Conservation (phyloP, 2,329 filamentous ascomycete species). For the Ceratocystis albifundus region DNA sequence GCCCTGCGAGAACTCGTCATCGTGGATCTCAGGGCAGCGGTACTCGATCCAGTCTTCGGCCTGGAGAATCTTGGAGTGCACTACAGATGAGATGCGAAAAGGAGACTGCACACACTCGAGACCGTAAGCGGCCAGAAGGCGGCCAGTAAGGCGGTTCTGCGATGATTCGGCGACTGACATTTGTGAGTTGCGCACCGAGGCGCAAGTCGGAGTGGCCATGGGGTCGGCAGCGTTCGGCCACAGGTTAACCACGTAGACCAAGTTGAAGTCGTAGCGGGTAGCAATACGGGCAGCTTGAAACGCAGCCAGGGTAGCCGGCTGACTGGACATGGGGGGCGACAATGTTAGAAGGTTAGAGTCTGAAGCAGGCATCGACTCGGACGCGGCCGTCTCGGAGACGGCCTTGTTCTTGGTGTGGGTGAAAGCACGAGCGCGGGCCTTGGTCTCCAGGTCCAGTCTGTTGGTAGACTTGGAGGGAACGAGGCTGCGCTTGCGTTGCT, state of each 20-base stretch:
- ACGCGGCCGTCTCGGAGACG: background rate
- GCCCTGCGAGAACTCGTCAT: constrained; percentile 39
- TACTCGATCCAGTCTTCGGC: constrained; percentile 44
- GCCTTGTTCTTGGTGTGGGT: constrained; percentile 13
- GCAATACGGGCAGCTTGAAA: constrained; percentile 46
- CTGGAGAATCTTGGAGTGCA: constrained; percentile 41
- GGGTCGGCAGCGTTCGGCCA: constrained; percentile 36
- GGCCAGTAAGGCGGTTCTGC: constrained; percentile 34
- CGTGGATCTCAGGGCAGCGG: constrained; percentile 33
- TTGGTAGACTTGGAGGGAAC: constrained; percentile 8
- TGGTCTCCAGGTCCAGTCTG: constrained; percentile 12
- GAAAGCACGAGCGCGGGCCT: constrained; percentile 13
- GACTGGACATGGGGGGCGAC: constrained; percentile 36
- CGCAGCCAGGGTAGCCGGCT: constrained; percentile 39
- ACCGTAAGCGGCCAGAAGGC: constrained; percentile 45
- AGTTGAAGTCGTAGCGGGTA: constrained; percentile 44
- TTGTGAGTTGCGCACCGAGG: background rate
- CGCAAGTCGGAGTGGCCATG: constrained; percentile 15
- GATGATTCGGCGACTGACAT: constrained; percentile 19
- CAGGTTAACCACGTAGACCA: constrained; percentile 48
- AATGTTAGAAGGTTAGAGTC: constrained; percentile 34
- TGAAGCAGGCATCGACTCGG: constrained; percentile 24
- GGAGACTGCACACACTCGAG: constrained; percentile 41
- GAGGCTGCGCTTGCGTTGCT: constrained; percentile 18
- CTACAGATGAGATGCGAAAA: constrained; percentile 40